These are phyloP conservation scores for Pyrenophora seminiperda DNA, from an alignment of 2,329 filamentous ascomycete genomes.

Conservation along the genomic window DNA sequence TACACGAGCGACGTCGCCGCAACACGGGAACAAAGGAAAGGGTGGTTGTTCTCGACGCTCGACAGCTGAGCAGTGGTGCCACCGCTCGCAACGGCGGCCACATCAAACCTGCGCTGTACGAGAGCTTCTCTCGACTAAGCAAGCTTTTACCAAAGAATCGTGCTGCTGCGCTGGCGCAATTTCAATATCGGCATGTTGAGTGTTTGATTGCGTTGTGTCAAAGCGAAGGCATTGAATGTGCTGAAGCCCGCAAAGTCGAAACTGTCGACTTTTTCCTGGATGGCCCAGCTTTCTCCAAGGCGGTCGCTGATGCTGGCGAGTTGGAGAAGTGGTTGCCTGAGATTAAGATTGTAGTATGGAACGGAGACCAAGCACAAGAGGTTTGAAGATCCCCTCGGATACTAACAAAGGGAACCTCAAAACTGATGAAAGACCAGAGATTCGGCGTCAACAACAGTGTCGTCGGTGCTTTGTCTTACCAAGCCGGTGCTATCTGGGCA, in stretches of 20 bases:
- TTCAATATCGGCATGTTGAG: conserved; percentile 11
- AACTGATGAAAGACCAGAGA: conserved; percentile 3
- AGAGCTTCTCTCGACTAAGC: conserved; percentile 14
- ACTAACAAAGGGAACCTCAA: background rate
- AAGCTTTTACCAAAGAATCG: conserved; percentile 14
- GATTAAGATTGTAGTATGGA: background rate
- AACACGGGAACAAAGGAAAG: conserved; percentile 5
- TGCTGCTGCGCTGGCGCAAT: conserved; percentile 14
- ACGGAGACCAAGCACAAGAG: background rate
- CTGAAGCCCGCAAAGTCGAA: conserved; percentile 16
- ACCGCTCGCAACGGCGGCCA: conserved; percentile 42
- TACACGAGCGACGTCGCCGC: conserved; percentile 28
- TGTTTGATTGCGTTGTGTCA: conserved; percentile 9
- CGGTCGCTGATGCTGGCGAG: background rate
- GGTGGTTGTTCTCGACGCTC: conserved; percentile 51
- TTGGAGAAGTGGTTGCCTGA: conserved; percentile 4
- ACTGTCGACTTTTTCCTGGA: conserved; percentile 17
- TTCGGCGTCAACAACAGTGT: conserved; percentile 17
- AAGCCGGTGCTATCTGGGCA: conserved; percentile 38
- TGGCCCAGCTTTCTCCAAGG: conserved; percentile 5
- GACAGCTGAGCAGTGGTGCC: conserved; percentile 34
- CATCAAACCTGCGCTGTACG: conserved; percentile 17
- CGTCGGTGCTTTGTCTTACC: conserved; percentile 29
- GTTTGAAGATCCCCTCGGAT: background rate
- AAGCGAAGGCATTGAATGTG: conserved; percentile 10